phyloP scores from a whole-genome alignment of 805 yeast genomes.

The Cyberlindnera galapagoensis region DNA sequence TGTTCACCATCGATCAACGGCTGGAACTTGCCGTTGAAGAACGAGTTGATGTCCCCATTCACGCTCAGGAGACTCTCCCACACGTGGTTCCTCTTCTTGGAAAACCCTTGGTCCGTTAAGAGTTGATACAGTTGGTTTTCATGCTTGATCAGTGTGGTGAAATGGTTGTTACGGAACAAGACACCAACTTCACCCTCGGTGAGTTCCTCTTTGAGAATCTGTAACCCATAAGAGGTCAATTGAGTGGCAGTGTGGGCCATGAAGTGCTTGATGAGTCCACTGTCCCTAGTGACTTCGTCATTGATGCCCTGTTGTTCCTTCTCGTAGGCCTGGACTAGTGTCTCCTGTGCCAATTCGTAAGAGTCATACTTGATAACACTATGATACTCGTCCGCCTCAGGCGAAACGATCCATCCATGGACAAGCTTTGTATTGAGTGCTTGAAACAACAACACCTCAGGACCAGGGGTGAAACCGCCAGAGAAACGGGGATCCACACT shows the following conservation, averaged over 20 bases:
- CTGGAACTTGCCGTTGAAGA: slow-evolving; percentile 59
- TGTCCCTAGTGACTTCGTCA: slow-evolving; percentile 27
- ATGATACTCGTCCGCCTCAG: slow-evolving; percentile 28
- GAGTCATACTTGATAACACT: slow-evolving; percentile 36
- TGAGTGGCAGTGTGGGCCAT: slow-evolving; percentile 66
- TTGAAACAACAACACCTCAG: slow-evolving; percentile 50
- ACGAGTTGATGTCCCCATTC: slow-evolving; percentile 63
- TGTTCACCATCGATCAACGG: slow-evolving; percentile 28
- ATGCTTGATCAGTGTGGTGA: slow-evolving; percentile 57
- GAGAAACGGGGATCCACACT: slow-evolving; percentile 65
- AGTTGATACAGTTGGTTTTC: slow-evolving; percentile 48
- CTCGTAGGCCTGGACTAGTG: slow-evolving; percentile 42
- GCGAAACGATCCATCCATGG: slow-evolving; percentile 81
- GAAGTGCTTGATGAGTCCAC: slow-evolving; percentile 37
- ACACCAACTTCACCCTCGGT: slow-evolving; percentile 53
- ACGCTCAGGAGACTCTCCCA: slow-evolving; percentile 77
- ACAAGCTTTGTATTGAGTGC: slow-evolving; percentile 54
- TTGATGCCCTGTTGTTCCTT: slow-evolving; percentile 18
- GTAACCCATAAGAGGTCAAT: slow-evolving; percentile 62
- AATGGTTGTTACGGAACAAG: slow-evolving; percentile 87
- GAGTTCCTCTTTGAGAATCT: slow-evolving; percentile 37
- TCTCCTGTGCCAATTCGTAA: slow-evolving; percentile 55
- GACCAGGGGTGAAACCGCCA: slow-evolving; percentile 49
- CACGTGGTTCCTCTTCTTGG: slow-evolving; percentile 42
- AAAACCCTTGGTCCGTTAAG: slow-evolving; percentile 70